phyloP scores from a whole-genome alignment of 768 basidiomycete species.

The Tylopilus cervinicoccineus region DNA sequence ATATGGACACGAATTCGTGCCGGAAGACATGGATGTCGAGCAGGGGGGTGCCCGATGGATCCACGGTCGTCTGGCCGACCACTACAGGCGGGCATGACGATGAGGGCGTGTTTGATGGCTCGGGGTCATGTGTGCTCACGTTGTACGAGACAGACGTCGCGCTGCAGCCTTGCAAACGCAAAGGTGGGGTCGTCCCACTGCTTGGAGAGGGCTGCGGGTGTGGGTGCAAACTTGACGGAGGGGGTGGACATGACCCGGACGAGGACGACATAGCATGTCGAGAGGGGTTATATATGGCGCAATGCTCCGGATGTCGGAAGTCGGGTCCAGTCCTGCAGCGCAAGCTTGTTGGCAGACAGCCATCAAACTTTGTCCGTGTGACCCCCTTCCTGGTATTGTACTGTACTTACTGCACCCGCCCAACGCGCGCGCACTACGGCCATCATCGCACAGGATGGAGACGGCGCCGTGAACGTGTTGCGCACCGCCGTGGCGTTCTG shows the following conservation, averaged over 20 bases:
- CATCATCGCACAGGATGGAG: too few relatives aligned
- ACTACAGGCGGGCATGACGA: slow-evolving; percentile 3
- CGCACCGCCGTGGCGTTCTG: too few relatives aligned
- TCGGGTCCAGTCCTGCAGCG: neutral
- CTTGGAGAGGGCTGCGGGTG: slow-evolving; percentile 11
- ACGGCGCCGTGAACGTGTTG: too few relatives aligned
- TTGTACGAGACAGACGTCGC: slow-evolving; percentile 29
- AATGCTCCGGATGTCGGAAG: neutral
- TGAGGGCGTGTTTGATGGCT: neutral
- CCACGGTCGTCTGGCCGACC: slow-evolving; percentile 13
- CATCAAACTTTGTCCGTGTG: too few relatives aligned
- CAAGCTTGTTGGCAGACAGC: too few relatives aligned
- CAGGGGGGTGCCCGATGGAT: slow-evolving; percentile 10
- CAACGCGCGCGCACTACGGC: neutral
- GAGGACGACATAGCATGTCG: neutral
- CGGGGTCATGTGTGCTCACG: slow-evolving; percentile 13
- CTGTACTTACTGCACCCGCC: too few relatives aligned
- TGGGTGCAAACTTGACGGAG: slow-evolving; percentile 23
- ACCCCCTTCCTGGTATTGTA: too few relatives aligned
- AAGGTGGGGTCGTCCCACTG: slow-evolving; percentile 30
- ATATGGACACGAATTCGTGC: slow-evolving; percentile 64
- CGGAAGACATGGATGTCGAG: slow-evolving; percentile 27
- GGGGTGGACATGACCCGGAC: slow-evolving; percentile 12
- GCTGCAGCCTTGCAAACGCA: slow-evolving; percentile 31
- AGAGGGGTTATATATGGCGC: neutral